Evolutionary conservation across 495 filamentous ascomycete species (phyloP), one percentile per base, ranked within the genome.

Genomic region (Geopyxis carbonaria): DNA sequence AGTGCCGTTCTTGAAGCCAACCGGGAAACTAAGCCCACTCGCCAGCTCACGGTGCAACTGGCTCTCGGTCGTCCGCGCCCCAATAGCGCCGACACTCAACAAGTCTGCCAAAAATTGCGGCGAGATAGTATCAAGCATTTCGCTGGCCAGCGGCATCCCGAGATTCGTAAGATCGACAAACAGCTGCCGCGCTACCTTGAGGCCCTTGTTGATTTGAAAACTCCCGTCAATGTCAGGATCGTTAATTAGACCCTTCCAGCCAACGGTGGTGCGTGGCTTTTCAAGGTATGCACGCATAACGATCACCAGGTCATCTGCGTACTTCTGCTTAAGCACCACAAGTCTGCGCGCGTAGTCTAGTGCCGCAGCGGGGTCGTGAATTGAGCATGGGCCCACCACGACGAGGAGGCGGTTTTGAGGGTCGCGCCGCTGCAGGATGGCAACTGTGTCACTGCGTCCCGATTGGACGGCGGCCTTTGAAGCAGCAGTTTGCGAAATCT

Each of bases 1-100:
- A 20, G 91, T 99, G 41, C 91, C 91, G 59, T 99, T 99, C 69
- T 99, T 99, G 75, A 99, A 99, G 29, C 91, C 91, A 9, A 99
- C 83, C 2, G 91, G 89, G 74, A 95, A 99, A 37, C 78, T 85
- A 15, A 95, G 62, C 48, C 91, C 91, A 27, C 81, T 91, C 1
- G 91, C 87, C 47, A 99, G 60, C 56, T 99, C 91, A 30, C 91
- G 74, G 59, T 99, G 91, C 40, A 99, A 66, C 61, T 99, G 91
- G 27, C 74, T 80, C 59, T 99, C 91, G 0, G 91, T 95, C 9
- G 91, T 99, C 38, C 91, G 72, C 7, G 91, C 91, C 31, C 91
- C 91, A 42, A 99, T 77, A 10, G 91, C 91, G 25, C 91, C 91
- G 23, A 93, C 73, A 29, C 79, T 86, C 43, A 95, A 62, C 56